These are phyloP conservation scores for Corchorus capsularis DNA, from an alignment of 345 rosid genomes.

Conservation along the genomic window DNA sequence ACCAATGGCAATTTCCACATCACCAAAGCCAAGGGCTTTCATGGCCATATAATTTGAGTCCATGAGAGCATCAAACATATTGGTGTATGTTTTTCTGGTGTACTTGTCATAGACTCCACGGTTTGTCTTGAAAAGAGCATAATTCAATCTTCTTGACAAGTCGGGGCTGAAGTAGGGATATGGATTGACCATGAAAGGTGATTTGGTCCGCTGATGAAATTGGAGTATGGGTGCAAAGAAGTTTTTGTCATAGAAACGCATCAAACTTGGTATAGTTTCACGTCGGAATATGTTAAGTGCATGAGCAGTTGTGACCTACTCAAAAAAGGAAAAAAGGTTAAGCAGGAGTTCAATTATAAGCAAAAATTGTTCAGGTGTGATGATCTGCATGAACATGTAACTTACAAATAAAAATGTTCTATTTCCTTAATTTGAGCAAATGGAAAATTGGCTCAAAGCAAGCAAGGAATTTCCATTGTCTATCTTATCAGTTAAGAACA, in stretches of 20 bases:
- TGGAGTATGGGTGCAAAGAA: constrained; percentile 66
- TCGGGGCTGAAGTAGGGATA: constrained; percentile 70
- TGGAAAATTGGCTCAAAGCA: background rate
- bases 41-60: constrained; percentile 75
- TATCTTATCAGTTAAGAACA: background rate
- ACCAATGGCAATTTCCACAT: constrained; percentile 60
- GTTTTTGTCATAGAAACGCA: constrained; percentile 52
- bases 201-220: constrained; percentile 65
- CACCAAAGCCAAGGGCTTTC: constrained; percentile 66
- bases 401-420: background rate
- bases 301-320: constrained; percentile 77
- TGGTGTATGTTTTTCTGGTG: constrained; percentile 64
- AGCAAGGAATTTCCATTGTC: constrained; percentile 1
- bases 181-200: constrained; percentile 79
- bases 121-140: constrained; percentile 62
- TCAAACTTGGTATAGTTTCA: constrained; percentile 53
- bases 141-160: constrained; percentile 37
- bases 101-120: constrained; percentile 54
- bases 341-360: background rate
- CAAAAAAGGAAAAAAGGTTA: background rate
- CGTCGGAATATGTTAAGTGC: constrained; percentile 52
- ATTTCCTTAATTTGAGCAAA: background rate
- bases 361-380: background rate
- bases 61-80: constrained; percentile 69
- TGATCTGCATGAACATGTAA: background rate